Evolutionary conservation across 805 yeast species (phyloP), one percentile per base, ranked within the genome.

Genomic region (Ogataea populi-albae): DNA sequence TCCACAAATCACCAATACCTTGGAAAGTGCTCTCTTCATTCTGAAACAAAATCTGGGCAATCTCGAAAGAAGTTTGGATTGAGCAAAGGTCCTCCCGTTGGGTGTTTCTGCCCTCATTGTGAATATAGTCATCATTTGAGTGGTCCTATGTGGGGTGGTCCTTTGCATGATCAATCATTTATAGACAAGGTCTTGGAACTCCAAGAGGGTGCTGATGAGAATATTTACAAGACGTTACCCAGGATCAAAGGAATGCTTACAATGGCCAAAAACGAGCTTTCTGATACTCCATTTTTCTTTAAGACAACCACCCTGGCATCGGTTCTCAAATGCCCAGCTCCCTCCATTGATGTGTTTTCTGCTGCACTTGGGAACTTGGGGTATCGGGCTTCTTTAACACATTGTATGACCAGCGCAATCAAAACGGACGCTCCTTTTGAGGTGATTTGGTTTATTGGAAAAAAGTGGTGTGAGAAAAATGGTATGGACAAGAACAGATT

Each of bases 141-240:
- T 6, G 99, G 99, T 4, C 99, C 99, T 41, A 85, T 93, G 96
- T 93, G 95, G 85, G 88, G 79, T 8, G 95, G 88, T 0, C 67
- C 72, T 5, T 60, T 93, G 38, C 98, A 91, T 53, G 73, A 82
- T 53, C 55, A 59, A 17, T 76, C 71, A 14, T 93, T 91, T 51
- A 68, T 91, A 27, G 68, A 75, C 18, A 74, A 68, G 46, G 70
- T 89, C 30, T 68, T 86, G 36, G 66, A 69, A 61, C 78, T 45
- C 73, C 79, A 52, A 53, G 35, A 38, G 3, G 17, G 63, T 54
- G 70, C 78, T 16, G 77, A 72, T 37, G 68, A 69, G 18, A 73
- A 68, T 4, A 68, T 73, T 0, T 93, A 86, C 58, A 83, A 82
- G 31, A 93, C 99, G 0, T 68, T 74, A 17, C 81, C 84, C 40